A percentile compares a stretch with the other conserved stretches of the same genome.
Conservation (phyloP, 495 filamentous ascomycete genomes). For the Durotheca rogersii region DNA sequence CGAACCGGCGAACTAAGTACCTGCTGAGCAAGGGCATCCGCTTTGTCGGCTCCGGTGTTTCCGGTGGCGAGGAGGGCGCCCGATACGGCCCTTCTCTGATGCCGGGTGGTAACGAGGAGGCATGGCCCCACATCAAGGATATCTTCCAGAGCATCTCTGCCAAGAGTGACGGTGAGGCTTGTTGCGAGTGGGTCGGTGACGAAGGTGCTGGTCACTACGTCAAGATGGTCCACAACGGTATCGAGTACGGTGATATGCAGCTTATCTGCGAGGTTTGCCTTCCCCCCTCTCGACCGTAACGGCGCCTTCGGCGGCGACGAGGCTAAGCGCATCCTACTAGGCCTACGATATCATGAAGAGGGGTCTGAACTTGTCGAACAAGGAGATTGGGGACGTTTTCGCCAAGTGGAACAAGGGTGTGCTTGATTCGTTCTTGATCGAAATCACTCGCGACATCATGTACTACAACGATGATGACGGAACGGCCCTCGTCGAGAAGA, state of each 20-base stretch:
- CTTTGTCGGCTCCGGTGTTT: constrained; percentile 97
- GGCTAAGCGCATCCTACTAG: constrained; percentile 48
- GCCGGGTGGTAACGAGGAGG: constrained; percentile 97
- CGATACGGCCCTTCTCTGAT: constrained; percentile 96
- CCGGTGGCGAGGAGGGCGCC: constrained; percentile 98
- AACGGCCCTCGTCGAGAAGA: constrained; percentile 91
- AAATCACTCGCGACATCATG: constrained; percentile 97
- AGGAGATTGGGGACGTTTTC: constrained; percentile 95
- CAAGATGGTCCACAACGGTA: constrained; percentile 99
- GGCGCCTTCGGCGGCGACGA: constrained; percentile 2
- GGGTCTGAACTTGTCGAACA: constrained; percentile 76
- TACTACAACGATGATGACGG: constrained; percentile 95
- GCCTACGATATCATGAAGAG: constrained; percentile 99
- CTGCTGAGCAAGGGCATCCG: constrained; percentile 82
- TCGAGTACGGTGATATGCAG: constrained; percentile 99
- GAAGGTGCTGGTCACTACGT: constrained; percentile 99
- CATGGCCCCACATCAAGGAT: constrained; percentile 98
- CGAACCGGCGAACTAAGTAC: constrained; percentile 91
- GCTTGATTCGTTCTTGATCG: constrained; percentile 97
- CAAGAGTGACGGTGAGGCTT: constrained; percentile 93
- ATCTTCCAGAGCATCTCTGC: constrained; percentile 97
- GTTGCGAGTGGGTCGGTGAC: constrained; percentile 99
- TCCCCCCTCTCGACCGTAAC: constrained; percentile 1
- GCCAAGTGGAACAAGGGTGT: constrained; percentile 98
- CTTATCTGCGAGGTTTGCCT: constrained; percentile 89